phyloP scores from a whole-genome alignment of 73 alveolate genomes.

The Blepharisma japonicum region DNA sequence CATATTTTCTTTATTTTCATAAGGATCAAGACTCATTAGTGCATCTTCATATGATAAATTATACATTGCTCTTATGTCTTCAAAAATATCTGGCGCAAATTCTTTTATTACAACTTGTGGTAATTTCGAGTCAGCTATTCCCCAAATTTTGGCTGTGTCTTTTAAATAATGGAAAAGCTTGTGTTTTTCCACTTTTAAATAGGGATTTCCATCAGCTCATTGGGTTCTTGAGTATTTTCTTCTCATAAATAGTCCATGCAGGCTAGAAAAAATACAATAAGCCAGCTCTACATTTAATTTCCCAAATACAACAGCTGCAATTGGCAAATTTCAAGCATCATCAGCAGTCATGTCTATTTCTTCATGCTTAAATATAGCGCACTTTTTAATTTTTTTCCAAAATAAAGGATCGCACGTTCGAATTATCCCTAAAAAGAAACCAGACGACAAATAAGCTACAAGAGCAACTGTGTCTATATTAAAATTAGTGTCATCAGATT shows the following conservation, averaged over 20 bases:
- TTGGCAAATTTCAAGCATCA: slow-evolving; percentile 24
- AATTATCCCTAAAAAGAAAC: slow-evolving; percentile 7
- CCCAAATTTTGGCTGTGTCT: slow-evolving; percentile 2
- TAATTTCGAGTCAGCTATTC: neutral
- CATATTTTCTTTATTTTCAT: slow-evolving; percentile 39
- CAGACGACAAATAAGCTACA: neutral
- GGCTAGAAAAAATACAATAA: neutral
- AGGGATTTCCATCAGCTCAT: neutral
- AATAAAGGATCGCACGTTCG: neutral
- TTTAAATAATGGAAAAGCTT: neutral
- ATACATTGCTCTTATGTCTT: neutral
- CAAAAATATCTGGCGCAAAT: slow-evolving; percentile 26
- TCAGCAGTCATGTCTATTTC: neutral
- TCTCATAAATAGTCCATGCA: neutral
- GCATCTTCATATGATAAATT: slow-evolving; percentile 8
- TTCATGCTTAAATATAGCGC: neutral
- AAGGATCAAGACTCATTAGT: slow-evolving; percentile 41
- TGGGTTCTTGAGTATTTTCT: neutral
- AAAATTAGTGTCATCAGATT: neutral
- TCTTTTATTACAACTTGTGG: neutral
- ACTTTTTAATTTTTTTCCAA: neutral
- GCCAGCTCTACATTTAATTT: neutral
- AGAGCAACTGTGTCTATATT: slow-evolving; percentile 4
- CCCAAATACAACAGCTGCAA: neutral
- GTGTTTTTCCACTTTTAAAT: neutral